Evolutionary conservation across 768 basidiomycete genomes (phyloP), one percentile per base, ranked within the genome.

Genomic region (Austroboletus eburneus): DNA sequence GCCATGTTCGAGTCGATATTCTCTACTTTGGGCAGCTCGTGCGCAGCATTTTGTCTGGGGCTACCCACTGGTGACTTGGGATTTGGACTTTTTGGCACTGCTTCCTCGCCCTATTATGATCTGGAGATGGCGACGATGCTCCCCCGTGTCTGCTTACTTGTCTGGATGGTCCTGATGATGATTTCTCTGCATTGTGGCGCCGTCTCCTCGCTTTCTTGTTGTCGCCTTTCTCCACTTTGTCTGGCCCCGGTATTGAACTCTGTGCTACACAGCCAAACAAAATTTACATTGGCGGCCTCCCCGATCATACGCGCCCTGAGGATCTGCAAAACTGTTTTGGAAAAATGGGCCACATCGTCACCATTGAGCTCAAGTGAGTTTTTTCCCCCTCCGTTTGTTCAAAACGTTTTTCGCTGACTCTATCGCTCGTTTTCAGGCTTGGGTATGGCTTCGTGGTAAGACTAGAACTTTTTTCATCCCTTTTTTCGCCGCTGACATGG

Each of bases 401-500:
- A 39, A 0, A 29, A 22, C 54, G 40, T 38, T 38, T 57, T 43
- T 54, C 40, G 43, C 57, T 54, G 40, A 46, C 30, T 13, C 36
- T 5, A 42, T 27, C 27, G 27, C 20, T 43, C 18, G 41, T 30
- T 52, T 50, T 20, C 56, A 92, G 89, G 70, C 73, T 87, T 49
- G 90, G 90, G 22, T 92, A 90, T 69, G 90, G 91, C 51, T 93
- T 92, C 57, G 90, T 92, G 69, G 90, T 91, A 76, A 54, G 87
- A 72, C 22, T 24, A 13, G n/a, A n/a, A n/a, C 13, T 12, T 10
- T 2, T 33, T 16, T 34, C 12, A 17, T n/a, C 9, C 35, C 8
- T 21, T 13, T 16, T 7, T 22, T 29, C 3, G 17, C 30, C 10
- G 12, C 33, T 46, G 46, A 55, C 13, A 13, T 22, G 14, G 32